These are phyloP conservation scores for Pyricularia sp. DNA, from an alignment of 2,329 filamentous ascomycete genomes.

Conservation along the genomic window DNA sequence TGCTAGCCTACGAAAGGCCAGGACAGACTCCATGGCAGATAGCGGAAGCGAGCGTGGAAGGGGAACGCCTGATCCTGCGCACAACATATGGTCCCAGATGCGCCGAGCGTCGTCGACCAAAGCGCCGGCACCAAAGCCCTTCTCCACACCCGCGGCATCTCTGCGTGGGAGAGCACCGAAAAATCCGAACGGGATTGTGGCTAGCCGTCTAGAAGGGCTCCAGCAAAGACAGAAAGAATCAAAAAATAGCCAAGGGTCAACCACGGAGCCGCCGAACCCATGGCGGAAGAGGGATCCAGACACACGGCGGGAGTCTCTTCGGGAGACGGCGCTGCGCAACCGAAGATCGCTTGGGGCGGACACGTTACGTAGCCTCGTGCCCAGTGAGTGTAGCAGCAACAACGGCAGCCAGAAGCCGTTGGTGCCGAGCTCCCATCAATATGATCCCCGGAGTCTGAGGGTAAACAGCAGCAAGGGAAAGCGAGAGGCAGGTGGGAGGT, in stretches of 20 bases:
- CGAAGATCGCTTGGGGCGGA: conserved; percentile 8
- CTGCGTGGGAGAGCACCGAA: neutral
- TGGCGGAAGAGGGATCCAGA: conserved; percentile 1
- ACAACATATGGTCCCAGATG: conserved; percentile 10
- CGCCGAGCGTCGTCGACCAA: conserved; percentile 8
- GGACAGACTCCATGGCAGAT: neutral
- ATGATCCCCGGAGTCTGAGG: neutral
- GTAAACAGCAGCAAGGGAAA: neutral
- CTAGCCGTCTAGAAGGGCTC: conserved; percentile 2
- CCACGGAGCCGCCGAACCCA: neutral
- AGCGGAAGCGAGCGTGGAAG: neutral
- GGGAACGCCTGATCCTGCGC: conserved; percentile 4
- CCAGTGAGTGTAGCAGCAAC: neutral
- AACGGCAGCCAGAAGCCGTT: neutral
- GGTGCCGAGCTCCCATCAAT: neutral
- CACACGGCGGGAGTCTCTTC: conserved; percentile 6
- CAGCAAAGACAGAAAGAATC: neutral
- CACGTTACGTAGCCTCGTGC: conserved; percentile 9
- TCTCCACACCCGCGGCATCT: neutral
- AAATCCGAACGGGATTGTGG: neutral
- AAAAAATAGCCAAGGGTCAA: neutral
- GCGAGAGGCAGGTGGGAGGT: conserved; percentile 6
- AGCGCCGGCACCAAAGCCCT: neutral
- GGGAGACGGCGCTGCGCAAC: conserved; percentile 6
- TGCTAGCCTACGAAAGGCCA: conserved; percentile 6